Base-by-base conservation (phyloP, 768 basidiomycete genomes). In the Kockovaella imperatae region DNA sequence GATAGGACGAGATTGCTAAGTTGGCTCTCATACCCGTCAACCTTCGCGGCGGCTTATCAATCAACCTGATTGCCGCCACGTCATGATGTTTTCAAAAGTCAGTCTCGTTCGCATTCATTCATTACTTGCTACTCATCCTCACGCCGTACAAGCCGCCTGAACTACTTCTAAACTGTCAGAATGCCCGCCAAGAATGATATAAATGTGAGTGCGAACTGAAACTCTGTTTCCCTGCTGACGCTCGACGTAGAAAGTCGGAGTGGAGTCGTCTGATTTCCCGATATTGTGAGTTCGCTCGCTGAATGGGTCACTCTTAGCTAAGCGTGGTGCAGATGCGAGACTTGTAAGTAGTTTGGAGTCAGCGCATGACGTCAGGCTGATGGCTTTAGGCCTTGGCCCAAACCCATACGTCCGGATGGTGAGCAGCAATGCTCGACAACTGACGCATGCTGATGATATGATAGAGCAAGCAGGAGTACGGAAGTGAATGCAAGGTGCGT, bases 331-430 rank as follows among this genome's bases (percentile, higher is more conserved):
- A 70, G 68, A 42, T 70, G 69, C 47, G 69, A 71, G 51, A 67
- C 69, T 54, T 71, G 69, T 68, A 21, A 43, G 66, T 26, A 10
- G 40, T 13, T n/a, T n/a, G 11, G 6, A 36, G 30, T 17, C 10
- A 36, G 14, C 20, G n/a, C 8, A 30, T 15, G 17, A 26, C 4
- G 24, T 13, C 4, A 34, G 0, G 13, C 15, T 14, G 20, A 29
- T 13, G 13, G 28, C 20, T 26, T 14, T 60, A 87, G 86, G 87
- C 74, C 75, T 93, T 26, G 88, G 88, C 39, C 77, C 80, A 63
- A 91, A 87, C 73, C 86, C 90, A 0, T 99, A 93, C 74, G 80
- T 93, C 44, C 81, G 88, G 56, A 97, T 96, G 90, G 90, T 89
- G 56, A 57, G 80, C 8, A 21, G 11, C 36, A 11, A 10, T 42